Evolutionary conservation across 208 protist species (phyloP).

Genomic region (Leishmania guyanensis): DNA sequence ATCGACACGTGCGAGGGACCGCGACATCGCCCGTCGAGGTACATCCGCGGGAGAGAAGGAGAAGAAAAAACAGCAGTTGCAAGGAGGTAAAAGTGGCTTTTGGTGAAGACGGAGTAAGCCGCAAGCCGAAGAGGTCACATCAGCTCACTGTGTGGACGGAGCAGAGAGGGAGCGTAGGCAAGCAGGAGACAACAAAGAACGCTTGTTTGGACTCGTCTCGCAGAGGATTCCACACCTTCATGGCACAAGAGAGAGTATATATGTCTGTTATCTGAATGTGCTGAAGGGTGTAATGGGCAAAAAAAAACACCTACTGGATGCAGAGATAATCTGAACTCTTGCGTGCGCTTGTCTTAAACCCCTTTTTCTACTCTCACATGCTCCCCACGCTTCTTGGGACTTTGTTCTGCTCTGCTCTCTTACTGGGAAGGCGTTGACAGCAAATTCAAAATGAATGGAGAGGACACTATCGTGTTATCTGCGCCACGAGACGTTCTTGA

Average conservation of each 20-base stretch:
- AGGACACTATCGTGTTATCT: neutral
- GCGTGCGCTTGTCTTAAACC: neutral
- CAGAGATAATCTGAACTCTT: neutral
- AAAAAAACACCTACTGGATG: neutral
- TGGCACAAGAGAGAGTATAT: neutral
- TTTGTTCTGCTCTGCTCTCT: no score
- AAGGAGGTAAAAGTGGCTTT: neutral
- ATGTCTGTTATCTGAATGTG: neutral
- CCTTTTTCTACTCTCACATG: neutral
- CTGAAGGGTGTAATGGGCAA: neutral
- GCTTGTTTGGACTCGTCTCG: neutral
- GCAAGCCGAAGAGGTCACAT: no score
- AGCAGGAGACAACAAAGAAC: neutral
- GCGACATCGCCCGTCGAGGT: neutral
- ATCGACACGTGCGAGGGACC: neutral
- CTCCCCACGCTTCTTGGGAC: neutral
- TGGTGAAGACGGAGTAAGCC: neutral
- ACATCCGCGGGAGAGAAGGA: neutral
- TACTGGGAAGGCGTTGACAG: neutral
- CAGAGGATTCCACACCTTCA: neutral
- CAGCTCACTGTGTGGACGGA: no score
- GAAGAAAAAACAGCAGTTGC: neutral
- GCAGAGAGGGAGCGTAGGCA: neutral
- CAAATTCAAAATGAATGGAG: neutral
- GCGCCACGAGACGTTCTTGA: slow-evolving; percentile 1